Evolutionary conservation across 2,329 filamentous ascomycete genomes (phyloP).

Genomic region (Epichloe baconii): DNA sequence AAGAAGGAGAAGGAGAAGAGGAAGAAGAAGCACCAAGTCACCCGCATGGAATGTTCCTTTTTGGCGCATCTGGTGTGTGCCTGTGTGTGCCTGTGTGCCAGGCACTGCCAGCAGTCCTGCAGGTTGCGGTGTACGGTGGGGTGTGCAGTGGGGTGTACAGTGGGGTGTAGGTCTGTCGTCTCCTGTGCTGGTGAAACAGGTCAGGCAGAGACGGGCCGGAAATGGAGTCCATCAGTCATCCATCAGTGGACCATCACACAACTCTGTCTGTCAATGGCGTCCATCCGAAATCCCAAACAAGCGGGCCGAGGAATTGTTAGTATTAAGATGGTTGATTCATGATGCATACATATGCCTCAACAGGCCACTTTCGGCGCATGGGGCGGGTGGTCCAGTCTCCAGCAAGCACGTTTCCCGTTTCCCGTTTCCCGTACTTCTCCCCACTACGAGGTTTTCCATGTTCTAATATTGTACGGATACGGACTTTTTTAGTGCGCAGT

Average conservation of each 20-base stretch:
- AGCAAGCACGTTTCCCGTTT: too few relatives aligned
- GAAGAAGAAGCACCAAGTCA: too few relatives aligned
- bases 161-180: too few relatives aligned
- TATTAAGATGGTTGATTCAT: too few relatives aligned
- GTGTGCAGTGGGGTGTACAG: too few relatives aligned
- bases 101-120: not conserved
- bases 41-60: not conserved
- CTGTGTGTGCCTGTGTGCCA: not conserved
- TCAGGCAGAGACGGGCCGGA: too few relatives aligned
- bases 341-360: too few relatives aligned
- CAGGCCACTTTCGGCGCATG: too few relatives aligned
- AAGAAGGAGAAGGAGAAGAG: not conserved
- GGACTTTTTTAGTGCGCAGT: not conserved
- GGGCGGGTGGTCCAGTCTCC: too few relatives aligned
- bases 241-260: not conserved
- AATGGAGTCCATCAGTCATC: not conserved
- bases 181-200: not conserved
- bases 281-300: not conserved
- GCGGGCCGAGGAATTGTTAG: not conserved
- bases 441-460: too few relatives aligned
- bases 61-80: not conserved
- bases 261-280: not conserved
- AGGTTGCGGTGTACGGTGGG: not conserved
- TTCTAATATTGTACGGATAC: not conserved
- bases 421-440: too few relatives aligned